Evolutionary conservation across 2,329 filamentous ascomycete genomes (phyloP), one percentile per base, ranked within the genome.

Genomic region (Hysterium pulicare): DNA sequence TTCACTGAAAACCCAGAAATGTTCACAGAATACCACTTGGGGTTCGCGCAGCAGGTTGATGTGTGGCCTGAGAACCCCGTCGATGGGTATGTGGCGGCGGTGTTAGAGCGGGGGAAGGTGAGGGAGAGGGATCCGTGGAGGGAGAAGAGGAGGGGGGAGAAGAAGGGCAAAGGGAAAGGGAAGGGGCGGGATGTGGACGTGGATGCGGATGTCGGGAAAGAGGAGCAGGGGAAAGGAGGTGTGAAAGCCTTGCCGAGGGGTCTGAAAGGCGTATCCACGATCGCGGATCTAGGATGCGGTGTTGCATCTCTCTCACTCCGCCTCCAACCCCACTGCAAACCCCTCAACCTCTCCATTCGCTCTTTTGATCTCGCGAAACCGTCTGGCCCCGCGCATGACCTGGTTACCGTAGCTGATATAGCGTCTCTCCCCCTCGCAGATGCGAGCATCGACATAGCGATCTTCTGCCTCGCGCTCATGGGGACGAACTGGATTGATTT

Each of bases 401-500:
- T 90, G 16, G 86, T 98, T 49, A 95, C 87, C 1, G 82, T 84
- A 48, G 90, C 93, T 11, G 93, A 98, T 69, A 93, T 97, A 40
- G 85, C 90, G 22, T 79, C 85, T 46, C 73, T 98, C 2, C 91
- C 91, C 0, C 72, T 95, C 0, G 73, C 74, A 4, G 83, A 90
- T 53, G 84, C 82, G 33, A 82, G 79, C 48, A 83, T 90, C 47
- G 90, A 98, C 66, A 77, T 98, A 4, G 87, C 87, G 37, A 84
- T 98, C 54, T 97, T 97, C 74, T 98, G 93, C 67, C 78, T 98
- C 23, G 93, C 91, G 38, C 80, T 98, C 45, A 98, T 98, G 93
- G 93, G 93, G 61, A 98, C 93, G 42, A 98, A 98, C 71, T 98
- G 93, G 91, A 79, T 95, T 40, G 84, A 89, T 56, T 97, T 98